Conservation (phyloP, 805 yeast genomes). For the Wickerhamiella sergipiensis region DNA sequence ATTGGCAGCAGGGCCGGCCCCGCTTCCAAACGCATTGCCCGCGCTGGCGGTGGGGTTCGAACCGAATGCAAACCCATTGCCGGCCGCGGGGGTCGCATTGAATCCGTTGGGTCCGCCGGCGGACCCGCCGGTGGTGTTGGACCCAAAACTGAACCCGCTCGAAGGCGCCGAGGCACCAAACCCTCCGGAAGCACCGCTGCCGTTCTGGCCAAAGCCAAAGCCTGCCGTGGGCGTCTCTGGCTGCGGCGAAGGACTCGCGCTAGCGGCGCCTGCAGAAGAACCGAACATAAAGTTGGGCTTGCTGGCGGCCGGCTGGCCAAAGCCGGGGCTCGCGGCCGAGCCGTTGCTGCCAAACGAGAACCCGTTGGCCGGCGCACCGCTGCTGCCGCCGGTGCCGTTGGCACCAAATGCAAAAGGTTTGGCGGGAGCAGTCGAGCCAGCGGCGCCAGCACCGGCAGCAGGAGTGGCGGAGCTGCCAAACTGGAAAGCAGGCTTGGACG, state of each 20-base stretch:
- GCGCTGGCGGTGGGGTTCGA: not conserved
- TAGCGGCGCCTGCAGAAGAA: not conserved
- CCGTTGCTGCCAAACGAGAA: constrained; percentile 3
- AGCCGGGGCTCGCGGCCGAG: not conserved
- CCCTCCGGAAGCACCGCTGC: no score
- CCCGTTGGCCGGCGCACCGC: not conserved
- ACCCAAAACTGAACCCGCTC: not conserved
- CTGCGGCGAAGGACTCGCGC: not conserved
- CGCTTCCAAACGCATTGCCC: not conserved
- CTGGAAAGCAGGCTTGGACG: not conserved
- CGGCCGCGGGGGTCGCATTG: not conserved
- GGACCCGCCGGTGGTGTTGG: not conserved
- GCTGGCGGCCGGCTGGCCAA: not conserved
- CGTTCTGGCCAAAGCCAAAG: not conserved
- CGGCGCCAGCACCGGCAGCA: not conserved
- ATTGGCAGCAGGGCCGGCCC: not conserved
- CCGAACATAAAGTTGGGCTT: not conserved
- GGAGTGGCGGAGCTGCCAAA: not conserved
- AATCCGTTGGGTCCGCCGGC: not conserved
- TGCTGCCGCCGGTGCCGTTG: not conserved
- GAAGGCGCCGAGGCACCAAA: no score
- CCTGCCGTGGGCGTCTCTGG: not conserved
- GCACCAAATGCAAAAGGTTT: constrained; percentile 1
- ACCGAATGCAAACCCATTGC: not conserved
- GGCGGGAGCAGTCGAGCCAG: not conserved